Percentiles rank a stretch among this genome's conserved stretches.
Evolutionary conservation across 108 stramenopile species (phyloP).

Genomic region (Schizochytrium sp.): DNA sequence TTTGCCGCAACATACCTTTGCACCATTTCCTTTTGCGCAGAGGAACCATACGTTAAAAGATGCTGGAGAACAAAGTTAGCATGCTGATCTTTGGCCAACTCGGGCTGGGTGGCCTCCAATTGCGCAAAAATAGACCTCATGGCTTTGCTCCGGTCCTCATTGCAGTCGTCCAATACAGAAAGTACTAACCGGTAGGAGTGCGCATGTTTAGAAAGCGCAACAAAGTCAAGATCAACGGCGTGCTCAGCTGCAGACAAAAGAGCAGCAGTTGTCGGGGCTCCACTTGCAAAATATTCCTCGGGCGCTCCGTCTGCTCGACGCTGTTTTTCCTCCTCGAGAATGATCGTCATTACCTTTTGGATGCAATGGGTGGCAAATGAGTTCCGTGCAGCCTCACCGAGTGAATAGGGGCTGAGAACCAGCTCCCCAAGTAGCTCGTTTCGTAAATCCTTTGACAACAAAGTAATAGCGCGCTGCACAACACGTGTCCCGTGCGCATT

Average conservation of each 20-base stretch:
- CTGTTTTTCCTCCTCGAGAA: constrained; percentile 33
- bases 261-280: neutral
- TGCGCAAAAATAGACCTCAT: neutral
- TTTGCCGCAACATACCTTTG: constrained; percentile 29
- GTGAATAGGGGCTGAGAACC: neutral
- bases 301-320: constrained; percentile 1
- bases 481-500: constrained; percentile 46
- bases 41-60: neutral
- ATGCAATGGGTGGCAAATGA: constrained; percentile 44
- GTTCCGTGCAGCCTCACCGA: constrained; percentile 10
- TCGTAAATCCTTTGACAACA: neutral
- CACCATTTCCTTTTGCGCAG: constrained; percentile 36
- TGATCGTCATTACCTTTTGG: constrained; percentile 44
- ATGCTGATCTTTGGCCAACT: constrained; percentile 59
- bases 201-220: neutral
- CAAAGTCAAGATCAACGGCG: constrained; percentile 50
- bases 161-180: constrained; percentile 52
- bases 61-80: constrained; percentile 57
- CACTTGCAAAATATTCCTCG: neutral
- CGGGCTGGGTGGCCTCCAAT: neutral
- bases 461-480: constrained; percentile 40
- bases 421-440: constrained; percentile 54
- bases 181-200: constrained; percentile 40
- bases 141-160: constrained; percentile 4
- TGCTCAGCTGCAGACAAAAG: constrained; percentile 15